Base-by-base conservation (phyloP, 1,284 basidiomycete genomes). In the Termitomyces sp. region DNA sequence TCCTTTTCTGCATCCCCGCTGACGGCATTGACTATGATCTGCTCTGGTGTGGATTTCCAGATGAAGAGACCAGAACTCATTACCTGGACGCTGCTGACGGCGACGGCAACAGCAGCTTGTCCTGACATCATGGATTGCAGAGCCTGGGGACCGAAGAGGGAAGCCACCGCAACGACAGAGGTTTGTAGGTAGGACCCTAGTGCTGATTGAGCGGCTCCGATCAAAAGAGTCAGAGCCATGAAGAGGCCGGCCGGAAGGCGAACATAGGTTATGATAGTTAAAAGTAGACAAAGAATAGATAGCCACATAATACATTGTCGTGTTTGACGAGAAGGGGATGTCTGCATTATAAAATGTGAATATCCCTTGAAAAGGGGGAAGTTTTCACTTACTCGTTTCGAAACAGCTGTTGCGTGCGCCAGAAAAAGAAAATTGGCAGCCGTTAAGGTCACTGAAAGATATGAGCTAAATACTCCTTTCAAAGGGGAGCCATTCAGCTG, bases 21-120 rank as follows among this genome's bases (percentile, higher is more conserved):
- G 26, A 64, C 64, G 2, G 62, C 63, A 46, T 64, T 63, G 19
- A 66, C 61, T 3, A 64, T 46, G 16, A 67, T 57, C 4, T 63
- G 33, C 24, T 71, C 64, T 10, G 61, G 64, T 3, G 76, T 63
- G 40, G 72, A 69, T 7, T 70, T 68, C 72, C 72, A 71, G 5
- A 86, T 70, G 11, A 84, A 84, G 3, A 78, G 70, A 0, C 73
- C 64, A 3, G 86, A 76, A 54, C 84, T 86, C 40, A 81, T 61
- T n/a, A 88, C 78, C 61, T 91, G 86, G 0, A 90, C 80, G 1
- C 73, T 71, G 57, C 85, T 87, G 50, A 91, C 81, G 2, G 77
- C 81, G 5, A 91, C 86, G 0, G 82, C 89, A 0, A 90, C 79
- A 0, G 84, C 85, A 3, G 86, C 88, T 62, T 91, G 88, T 6